Base-by-base conservation (phyloP, 768 basidiomycete genomes). In the Exidia glandulosa region DNA sequence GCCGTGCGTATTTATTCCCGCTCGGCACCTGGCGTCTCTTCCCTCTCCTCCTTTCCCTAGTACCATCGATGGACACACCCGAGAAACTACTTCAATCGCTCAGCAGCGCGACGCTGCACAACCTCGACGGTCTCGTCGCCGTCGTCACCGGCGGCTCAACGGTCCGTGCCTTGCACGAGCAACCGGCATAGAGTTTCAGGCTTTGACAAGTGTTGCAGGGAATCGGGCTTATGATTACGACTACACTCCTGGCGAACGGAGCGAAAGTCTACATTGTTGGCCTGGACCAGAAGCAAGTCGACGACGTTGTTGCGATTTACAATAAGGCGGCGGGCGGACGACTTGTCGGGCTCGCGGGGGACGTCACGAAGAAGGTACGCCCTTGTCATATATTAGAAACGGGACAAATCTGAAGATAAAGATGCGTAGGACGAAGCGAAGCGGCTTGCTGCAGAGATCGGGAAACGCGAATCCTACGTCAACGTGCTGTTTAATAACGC, bases 401-500 rank as follows among this genome's bases (percentile, higher is more conserved):
- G n/a, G n/a, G n/a, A 13, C 29, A 14, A 52, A 27, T 23, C 19
- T 29, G 30, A 41, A 32, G 1, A 27, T 30, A 10, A 30, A 36
- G 61, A n/a, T 59, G 16, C 57, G 33, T 56, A 79, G 77, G 69
- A 72, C 6, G 78, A 78, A 65, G 77, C 78, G 7, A 66, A 64
- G 14, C 74, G 77, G 29, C 68, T 79, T 16, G 76, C 77, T 0
- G 69, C 68, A 25, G 74, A 74, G 60, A 68, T 80, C 9, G 70
- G 66, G 5, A 70, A 69, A 45, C 71, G 74, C 25, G 73, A 76
- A 56, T 64, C 69, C 16, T 71, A 74, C 52, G 67, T 80, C 57
- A 79, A 77, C 1, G 75, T 75, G 6, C 71, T 80, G 19, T 78
- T 80, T 72, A 80, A 78, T 65, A 80, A 80, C 59, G 77, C 78